These are phyloP conservation scores for Paecilomyces niveus DNA, from an alignment of 2,329 filamentous ascomycete species.

Conservation along the genomic window DNA sequence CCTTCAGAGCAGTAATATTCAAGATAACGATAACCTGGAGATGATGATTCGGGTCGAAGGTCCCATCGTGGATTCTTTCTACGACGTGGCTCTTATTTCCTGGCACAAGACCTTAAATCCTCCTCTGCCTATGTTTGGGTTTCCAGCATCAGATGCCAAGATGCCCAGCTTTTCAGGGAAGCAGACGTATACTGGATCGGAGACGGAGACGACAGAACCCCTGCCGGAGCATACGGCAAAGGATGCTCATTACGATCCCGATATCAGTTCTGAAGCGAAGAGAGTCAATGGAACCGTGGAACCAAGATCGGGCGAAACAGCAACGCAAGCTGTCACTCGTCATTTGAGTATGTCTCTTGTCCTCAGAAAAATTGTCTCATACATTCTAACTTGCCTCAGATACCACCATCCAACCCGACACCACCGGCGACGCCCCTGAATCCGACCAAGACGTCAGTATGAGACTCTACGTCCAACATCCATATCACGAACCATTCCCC, in stretches of 20 bases:
- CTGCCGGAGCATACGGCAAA: constrained; percentile 52
- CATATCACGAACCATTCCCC: constrained; percentile 51
- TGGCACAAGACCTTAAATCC: constrained; percentile 61
- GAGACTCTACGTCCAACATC: constrained; percentile 58
- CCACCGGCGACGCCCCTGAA: constrained; percentile 49
- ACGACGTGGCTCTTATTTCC: constrained; percentile 65
- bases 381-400: constrained; percentile 24
- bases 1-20: constrained; percentile 71
- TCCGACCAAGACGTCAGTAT: constrained; percentile 49
- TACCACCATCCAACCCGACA: constrained; percentile 47
- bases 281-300: constrained; percentile 55
- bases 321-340: constrained; percentile 53
- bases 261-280: constrained; percentile 54
- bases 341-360: constrained; percentile 48
- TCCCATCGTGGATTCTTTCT: constrained; percentile 66
- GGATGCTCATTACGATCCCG: constrained; percentile 57
- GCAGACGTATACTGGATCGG: constrained; percentile 2
- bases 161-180: constrained; percentile 16
- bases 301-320: constrained; percentile 44
- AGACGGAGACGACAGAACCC: constrained; percentile 9
- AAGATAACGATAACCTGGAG: constrained; percentile 69
- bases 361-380: neutral
- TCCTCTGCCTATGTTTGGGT: constrained; percentile 49
- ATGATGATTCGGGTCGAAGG: constrained; percentile 75
- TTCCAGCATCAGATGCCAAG: constrained; percentile 36